Evolutionary conservation across 805 yeast genomes (phyloP), one percentile per base, ranked within the genome.

Genomic region (Kuraishia ogatae): DNA sequence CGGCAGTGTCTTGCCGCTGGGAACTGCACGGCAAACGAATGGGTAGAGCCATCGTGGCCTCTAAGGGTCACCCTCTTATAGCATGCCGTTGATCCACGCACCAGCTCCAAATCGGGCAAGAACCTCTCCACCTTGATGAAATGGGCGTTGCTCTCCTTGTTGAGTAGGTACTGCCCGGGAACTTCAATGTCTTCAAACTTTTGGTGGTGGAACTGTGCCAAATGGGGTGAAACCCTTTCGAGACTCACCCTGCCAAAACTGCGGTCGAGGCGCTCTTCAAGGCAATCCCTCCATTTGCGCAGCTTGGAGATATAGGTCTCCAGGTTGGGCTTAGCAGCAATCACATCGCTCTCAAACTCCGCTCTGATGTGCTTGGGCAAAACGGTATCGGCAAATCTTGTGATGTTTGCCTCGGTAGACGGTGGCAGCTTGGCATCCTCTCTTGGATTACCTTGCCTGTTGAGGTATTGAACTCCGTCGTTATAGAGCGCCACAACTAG

Each of bases 1-100:
- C 99, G 86, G 62, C 97, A 89, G 64, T 93, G 97, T 62, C 99
- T 84, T 13, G 97, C 97, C 17, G 98, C 96, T 6, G 99, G 99
- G 69, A 88, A 91, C 73, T 94, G 99, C 21, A 94, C 96, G 0
- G 97, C 96, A 76, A 94, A 96, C 51, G 93, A 83, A 70, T 93
- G 97, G 53, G 87, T 69, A 59, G 89, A 82, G 59, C 98, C 98
- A 68, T 94, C 97, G 62, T 89, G 89, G 13, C 98, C 98, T 51
- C 97, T 82, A 49, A 96, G 89, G 52, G 87, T 86, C 56, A 94
- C 76, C 47, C 98, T 80, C 65, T 93, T 88, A 71, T 89, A 89
- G 63, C 98, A 92, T 2, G 93, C 87, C 57, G 89, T 89, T 2
- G 93, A 86, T 1, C 97, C 96, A 56, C 99, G 82, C 3, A 91